Percentiles rank a stretch among this genome's conserved stretches.
phyloP scores from a whole-genome alignment of 1,284 basidiomycete species.

The Austropuccinia psidii region DNA sequence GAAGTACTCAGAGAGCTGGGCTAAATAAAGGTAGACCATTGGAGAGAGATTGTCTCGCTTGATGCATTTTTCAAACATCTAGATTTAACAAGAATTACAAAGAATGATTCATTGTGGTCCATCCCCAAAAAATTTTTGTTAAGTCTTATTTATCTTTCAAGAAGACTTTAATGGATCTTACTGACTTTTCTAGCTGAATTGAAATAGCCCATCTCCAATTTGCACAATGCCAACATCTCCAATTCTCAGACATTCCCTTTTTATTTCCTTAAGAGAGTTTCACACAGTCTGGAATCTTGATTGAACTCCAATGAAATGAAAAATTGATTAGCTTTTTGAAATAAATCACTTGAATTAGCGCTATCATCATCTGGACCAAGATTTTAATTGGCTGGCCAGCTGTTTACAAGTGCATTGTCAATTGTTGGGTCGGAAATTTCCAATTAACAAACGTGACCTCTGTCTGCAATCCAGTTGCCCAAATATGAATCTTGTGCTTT shows the following conservation, averaged over 20 bases:
- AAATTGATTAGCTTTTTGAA: conserved; percentile 9
- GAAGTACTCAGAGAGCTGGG: conserved; percentile 70
- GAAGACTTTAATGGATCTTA: conserved; percentile 28
- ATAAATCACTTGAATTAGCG: not conserved
- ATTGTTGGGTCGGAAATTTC: no score
- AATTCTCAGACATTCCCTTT: conserved; percentile 15
- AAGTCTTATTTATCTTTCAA: not conserved
- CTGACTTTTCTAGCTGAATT: conserved; percentile 66
- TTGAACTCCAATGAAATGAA: conserved; percentile 19
- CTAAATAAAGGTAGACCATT: conserved; percentile 73
- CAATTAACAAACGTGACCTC: no score
- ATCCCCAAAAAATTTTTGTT: not conserved
- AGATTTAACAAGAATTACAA: not conserved
- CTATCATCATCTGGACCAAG: not conserved
- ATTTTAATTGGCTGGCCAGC: not conserved
- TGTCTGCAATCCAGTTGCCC: no score
- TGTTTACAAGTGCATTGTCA: not conserved
- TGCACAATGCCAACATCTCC: conserved; percentile 45
- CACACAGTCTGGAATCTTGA: not conserved
- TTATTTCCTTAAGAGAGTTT: not conserved
- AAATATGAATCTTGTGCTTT: no score
- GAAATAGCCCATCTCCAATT: conserved; percentile 59
- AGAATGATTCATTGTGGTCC: not conserved
- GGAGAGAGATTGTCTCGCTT: conserved; percentile 58
- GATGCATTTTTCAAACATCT: conserved; percentile 28